Evolutionary conservation across 2,329 filamentous ascomycete species (phyloP), one percentile per base, ranked within the genome.

Genomic region (Cladosporium sp.): DNA sequence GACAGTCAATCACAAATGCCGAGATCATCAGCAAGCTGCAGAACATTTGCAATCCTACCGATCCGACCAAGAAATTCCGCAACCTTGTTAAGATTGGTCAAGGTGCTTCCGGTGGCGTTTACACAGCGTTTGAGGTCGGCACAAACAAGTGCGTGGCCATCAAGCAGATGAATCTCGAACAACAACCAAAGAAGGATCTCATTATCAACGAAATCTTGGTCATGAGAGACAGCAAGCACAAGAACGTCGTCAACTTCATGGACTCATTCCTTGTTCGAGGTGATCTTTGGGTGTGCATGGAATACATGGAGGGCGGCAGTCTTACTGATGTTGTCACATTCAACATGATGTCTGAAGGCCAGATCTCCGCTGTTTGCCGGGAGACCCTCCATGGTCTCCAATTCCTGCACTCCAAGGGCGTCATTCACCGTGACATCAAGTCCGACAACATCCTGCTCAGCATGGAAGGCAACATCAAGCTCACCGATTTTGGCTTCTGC

Each of bases 201-300:
- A 98, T 98, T 63, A 96, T 98, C 71, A 98, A 98, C 69, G 93
- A 98, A 67, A 98, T 98, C 59, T 72, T 98, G 52, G 93, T 98
- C 52, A 98, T 98, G 93, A 95, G 94, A 73, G 93, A 97, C 63
- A 96, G 91, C 76, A 93, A 88, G 52, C 93, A 98, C 67, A 92
- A 90, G 62, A 97, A 97, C 67, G 95, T 98, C 70, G 93, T 98
- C 71, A 98, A 98, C 70, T 98, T 97, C 70, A 92, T 97, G 73
- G 93, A 97, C 74, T 96, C 91, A 67, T 97, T 91, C 68, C 77
- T 98, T 9, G 86, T 91, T 51, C 80, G 82, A 11, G 88, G 92
- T 38, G 93, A 97, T 68, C 75, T 98, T 25, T 98, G 93, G 93
- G 93, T 98, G 1, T 89, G 97, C 29, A 98, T 98, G 93, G 93